These are phyloP conservation scores for Durusdinium trenchii DNA, from an alignment of 73 alveolate genomes.

Conservation along the genomic window DNA sequence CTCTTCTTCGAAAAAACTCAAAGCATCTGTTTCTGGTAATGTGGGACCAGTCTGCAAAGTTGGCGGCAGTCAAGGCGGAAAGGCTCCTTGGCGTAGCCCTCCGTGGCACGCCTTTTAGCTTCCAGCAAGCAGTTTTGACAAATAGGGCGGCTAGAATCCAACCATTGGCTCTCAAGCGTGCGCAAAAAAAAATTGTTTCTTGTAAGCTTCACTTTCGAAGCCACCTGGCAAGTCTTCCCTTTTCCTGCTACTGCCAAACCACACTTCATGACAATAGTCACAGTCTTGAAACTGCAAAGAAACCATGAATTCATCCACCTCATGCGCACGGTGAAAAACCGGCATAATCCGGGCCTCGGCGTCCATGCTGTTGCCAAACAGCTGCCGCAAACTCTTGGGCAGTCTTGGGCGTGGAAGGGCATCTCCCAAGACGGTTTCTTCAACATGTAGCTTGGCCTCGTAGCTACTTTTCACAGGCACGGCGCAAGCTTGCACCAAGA, in stretches of 20 bases:
- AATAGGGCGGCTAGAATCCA: too few species aligned
- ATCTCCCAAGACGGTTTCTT: not conserved
- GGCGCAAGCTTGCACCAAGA: not conserved
- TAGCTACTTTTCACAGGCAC: not conserved
- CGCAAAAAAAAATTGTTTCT: too few species aligned
- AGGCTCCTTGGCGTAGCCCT: too few species aligned
- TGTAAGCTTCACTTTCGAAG: not conserved
- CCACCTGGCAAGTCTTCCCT: not conserved
- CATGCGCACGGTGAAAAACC: not conserved
- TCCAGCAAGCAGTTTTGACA: too few species aligned
- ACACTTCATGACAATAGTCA: not conserved
- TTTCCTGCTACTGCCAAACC: not conserved
- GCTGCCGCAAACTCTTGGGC: slow-evolving; percentile 13
- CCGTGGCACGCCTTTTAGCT: too few species aligned
- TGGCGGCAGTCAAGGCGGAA: too few species aligned
- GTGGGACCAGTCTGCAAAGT: too few species aligned
- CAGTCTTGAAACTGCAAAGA: not conserved
- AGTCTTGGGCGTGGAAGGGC: slow-evolving; percentile 7
- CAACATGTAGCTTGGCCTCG: not conserved
- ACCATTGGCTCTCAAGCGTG: too few species aligned
- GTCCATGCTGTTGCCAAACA: not conserved
- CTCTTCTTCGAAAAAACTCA: too few species aligned
- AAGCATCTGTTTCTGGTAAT: too few species aligned
- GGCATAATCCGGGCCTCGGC: not conserved
- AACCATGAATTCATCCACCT: not conserved